These are phyloP conservation scores for Acacia concinna DNA, from an alignment of 331 rosid genomes.

Conservation along the genomic window DNA sequence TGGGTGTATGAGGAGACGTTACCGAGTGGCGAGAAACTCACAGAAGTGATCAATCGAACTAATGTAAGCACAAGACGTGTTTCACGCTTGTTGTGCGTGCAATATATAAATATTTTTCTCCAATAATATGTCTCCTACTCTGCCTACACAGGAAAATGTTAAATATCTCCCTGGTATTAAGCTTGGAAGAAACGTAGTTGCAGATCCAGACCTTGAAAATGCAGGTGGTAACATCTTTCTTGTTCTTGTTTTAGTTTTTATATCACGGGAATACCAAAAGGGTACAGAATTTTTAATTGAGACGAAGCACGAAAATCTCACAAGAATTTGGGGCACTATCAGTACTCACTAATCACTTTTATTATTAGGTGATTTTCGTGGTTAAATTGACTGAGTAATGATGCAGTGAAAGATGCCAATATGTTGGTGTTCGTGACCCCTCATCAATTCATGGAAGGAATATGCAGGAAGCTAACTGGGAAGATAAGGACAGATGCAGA, in stretches of 20 bases:
- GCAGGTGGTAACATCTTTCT: conserved; percentile 54
- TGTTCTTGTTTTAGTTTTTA: neutral
- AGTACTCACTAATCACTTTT: neutral
- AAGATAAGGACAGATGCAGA: conserved; percentile 74
- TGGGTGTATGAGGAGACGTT: conserved; percentile 95
- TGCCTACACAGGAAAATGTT: conserved; percentile 71
- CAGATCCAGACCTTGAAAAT: conserved; percentile 89
- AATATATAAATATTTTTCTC: neutral
- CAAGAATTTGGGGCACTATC: neutral
- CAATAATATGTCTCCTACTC: neutral
- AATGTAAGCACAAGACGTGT: conserved; percentile 56
- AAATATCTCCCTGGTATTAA: conserved; percentile 93
- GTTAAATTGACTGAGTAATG: conserved; percentile 28
- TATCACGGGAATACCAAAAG: neutral
- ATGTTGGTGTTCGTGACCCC: conserved; percentile 99
- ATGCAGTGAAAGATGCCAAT: conserved; percentile 82
- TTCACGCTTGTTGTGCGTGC: neutral
- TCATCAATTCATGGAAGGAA: conserved; percentile 97
- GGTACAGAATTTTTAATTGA: neutral
- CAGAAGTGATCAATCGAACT: conserved; percentile 76
- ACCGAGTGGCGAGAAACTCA: conserved; percentile 80
- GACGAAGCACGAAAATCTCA: neutral
- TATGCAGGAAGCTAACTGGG: conserved; percentile 79
- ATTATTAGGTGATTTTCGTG: neutral
- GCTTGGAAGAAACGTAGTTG: conserved; percentile 91